Percentiles rank a stretch among this genome's conserved stretches.
Conservation (phyloP, 2,329 filamentous ascomycete species). For the Amphichorda felina region DNA sequence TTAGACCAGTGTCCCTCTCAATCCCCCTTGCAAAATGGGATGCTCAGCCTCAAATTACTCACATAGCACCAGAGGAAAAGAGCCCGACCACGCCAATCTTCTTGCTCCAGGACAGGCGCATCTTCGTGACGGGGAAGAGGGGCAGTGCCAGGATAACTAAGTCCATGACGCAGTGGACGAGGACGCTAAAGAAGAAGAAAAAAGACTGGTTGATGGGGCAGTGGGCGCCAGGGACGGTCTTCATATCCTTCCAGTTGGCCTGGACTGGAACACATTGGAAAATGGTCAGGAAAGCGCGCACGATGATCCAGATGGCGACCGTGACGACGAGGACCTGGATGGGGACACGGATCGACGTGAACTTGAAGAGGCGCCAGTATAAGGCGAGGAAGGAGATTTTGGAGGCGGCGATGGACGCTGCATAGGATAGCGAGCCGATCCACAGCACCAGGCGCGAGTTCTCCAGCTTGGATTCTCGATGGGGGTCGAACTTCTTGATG, state of each 20-base stretch:
- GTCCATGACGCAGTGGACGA: conserved; percentile 13
- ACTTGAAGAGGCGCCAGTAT: conserved; percentile 18
- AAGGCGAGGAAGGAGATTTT: conserved; percentile 15
- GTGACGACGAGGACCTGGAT: conserved; percentile 12
- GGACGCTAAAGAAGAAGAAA: conserved; percentile 13
- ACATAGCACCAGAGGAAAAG: conserved; percentile 12
- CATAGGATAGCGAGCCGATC: conserved; percentile 15
- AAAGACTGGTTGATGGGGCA: conserved; percentile 14
- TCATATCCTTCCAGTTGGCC: conserved; percentile 17
- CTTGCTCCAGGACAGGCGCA: conserved; percentile 9
- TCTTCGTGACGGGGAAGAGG: conserved; percentile 10
- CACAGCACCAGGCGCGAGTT: conserved; percentile 9
- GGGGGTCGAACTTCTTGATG: not conserved
- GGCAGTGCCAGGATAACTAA: conserved; percentile 13
- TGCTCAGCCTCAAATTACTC: no score
- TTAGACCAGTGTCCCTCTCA: not conserved
- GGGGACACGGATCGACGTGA: conserved; percentile 8
- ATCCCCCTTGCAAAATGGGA: no score
- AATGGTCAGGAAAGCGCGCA: conserved; percentile 14
- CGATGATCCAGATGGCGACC: conserved; percentile 14
- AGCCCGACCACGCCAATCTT: conserved; percentile 9
- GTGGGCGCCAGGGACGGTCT: conserved; percentile 6
- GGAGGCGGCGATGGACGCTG: conserved; percentile 12
- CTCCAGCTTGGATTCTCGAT: conserved; percentile 6
- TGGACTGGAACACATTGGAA: conserved; percentile 17